Evolutionary conservation across 352 stramenopile species (phyloP).

Genomic region (Globisporangium orthogonon): DNA sequence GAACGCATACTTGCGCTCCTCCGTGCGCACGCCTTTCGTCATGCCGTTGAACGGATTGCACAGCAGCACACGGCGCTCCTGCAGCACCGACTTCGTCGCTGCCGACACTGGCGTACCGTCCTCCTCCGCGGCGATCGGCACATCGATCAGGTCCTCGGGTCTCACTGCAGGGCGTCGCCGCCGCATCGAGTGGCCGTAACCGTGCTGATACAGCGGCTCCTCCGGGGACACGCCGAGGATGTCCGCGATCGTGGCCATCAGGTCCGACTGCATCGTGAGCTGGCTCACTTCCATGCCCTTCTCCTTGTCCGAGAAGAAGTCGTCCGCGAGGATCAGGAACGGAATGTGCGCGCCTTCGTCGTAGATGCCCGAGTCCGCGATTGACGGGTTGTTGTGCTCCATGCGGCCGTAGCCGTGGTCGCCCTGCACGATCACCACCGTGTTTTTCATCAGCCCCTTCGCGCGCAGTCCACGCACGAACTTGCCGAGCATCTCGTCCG

Average conservation of each 20-base stretch:
- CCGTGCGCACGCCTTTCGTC: conserved; percentile 55
- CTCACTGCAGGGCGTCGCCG: conserved; percentile 20
- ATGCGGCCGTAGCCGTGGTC: conserved; percentile 63
- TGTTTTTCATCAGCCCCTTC: conserved; percentile 66
- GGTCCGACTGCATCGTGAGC: conserved; percentile 61
- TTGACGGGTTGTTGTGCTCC: conserved; percentile 66
- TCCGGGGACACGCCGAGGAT: conserved; percentile 46
- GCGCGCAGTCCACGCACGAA: conserved; percentile 43
- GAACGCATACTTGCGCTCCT: conserved; percentile 73
- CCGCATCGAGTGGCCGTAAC: conserved; percentile 66
- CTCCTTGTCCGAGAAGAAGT: conserved; percentile 40
- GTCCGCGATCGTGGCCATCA: conserved; percentile 69
- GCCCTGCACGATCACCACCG: conserved; percentile 60
- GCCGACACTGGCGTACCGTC: conserved; percentile 15
- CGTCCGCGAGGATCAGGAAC: conserved; percentile 61
- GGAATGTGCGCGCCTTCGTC: conserved; percentile 57
- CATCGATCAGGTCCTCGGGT: background rate
- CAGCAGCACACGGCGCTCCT: conserved; percentile 43
- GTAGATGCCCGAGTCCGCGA: conserved; percentile 52
- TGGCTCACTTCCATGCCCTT: conserved; percentile 45
- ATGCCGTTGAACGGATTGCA: conserved; percentile 72
- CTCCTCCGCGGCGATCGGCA: background rate
- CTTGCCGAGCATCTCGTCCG: conserved; percentile 53
- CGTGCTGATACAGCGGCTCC: conserved; percentile 51
- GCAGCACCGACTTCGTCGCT: conserved; percentile 9